phyloP scores from a whole-genome alignment of 352 stramenopile species.

The Phytophthora colocasiae region DNA sequence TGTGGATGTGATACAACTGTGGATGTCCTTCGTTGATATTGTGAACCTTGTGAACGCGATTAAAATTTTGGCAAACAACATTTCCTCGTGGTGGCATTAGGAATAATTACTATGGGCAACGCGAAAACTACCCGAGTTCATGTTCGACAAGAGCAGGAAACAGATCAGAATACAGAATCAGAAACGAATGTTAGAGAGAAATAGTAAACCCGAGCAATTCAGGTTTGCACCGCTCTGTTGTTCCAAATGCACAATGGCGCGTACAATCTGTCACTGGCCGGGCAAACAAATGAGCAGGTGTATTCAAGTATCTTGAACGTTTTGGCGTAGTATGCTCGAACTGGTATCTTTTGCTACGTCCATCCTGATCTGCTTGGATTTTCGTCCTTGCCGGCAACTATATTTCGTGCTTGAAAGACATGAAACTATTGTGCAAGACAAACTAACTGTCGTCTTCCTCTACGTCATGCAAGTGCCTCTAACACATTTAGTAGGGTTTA shows the following conservation, averaged over 20 bases:
- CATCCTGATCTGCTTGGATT: not conserved
- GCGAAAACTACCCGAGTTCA: not conserved
- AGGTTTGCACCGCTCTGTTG: not conserved
- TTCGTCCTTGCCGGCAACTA: not conserved
- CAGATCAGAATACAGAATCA: not conserved
- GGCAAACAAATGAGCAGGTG: not conserved
- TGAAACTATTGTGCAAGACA: not conserved
- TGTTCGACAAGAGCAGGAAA: not conserved
- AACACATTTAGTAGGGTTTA: not conserved
- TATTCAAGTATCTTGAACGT: not conserved
- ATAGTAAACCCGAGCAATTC: no score
- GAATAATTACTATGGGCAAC: not conserved
- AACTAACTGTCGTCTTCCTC: not conserved
- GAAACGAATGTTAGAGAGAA: no score
- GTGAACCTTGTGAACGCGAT: no score
- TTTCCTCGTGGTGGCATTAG: not conserved
- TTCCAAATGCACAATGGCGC: not conserved
- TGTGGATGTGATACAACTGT: no score
- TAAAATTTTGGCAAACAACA: not conserved
- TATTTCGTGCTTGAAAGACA: not conserved
- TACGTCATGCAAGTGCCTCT: not conserved
- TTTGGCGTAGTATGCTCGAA: not conserved
- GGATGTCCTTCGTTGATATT: no score
- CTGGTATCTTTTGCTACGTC: not conserved
- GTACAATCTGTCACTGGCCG: not conserved